Base-by-base conservation (phyloP, 495 filamentous ascomycete genomes). In the Penicillium bialowiezense region DNA sequence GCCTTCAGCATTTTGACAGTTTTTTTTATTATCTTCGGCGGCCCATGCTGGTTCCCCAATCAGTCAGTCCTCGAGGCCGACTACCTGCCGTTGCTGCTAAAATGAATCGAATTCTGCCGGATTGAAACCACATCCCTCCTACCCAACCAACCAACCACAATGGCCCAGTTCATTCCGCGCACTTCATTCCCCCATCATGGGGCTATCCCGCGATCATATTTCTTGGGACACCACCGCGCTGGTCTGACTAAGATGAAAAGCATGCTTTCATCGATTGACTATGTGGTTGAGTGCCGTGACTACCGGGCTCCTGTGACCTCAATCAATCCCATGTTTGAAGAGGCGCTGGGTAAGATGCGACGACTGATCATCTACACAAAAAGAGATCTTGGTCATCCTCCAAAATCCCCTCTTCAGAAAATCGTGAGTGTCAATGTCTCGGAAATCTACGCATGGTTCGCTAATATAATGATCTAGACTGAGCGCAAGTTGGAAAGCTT, bases 281-380 rank as follows among this genome's bases (percentile, higher is more conserved):
- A 97, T 37, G 81, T 99, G 41, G 82, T 99, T 48, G 93, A 99
- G 69, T 96, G 91, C 69, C 87, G 93, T 43, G 93, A 99, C 70
- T 92, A 89, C 63, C 86, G 93, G 31, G 82, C 95, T 6, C 93
- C 93, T 2, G 66, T 97, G 3, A 89, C 89, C 0, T 92, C 89
- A 0, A 78, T 89, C 45, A 99, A 99, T 64, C 92, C 93, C 1
- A 72, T 96, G 42, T 93, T 99, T 56, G 95, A 97, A 57, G 76
- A 84, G 38, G 78, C 76, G 7, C 70, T 97, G 17, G 83, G 81
- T 18, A 74, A 80, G 3, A 81, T 79, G 56, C 71, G 85, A 53
- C 80, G 92, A 47, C 61, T 97, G 49, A 74, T 97, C 60, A 87
- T 97, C 24, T 97, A 96, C 68, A 99, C 93, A 14, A 95, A 97